Conservation (phyloP, 2,329 filamentous ascomycete species). For the Zarea fungicola region DNA sequence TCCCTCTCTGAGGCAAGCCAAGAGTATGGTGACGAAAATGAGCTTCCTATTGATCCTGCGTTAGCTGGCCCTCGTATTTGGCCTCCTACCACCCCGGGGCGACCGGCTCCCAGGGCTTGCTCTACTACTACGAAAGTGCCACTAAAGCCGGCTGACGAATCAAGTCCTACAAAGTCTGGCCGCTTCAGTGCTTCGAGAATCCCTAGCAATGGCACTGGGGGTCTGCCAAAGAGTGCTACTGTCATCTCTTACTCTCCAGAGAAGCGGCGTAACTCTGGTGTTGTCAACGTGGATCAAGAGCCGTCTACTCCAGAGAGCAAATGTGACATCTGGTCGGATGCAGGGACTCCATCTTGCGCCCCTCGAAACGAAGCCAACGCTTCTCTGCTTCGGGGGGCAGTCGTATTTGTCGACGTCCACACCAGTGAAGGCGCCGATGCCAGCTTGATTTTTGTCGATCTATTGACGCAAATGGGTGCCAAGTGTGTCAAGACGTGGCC, state of each 20-base stretch:
- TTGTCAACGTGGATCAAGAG: conserved; percentile 14
- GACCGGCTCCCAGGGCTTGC: conserved; percentile 41
- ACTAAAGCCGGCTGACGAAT: conserved; percentile 61
- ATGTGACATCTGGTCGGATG: conserved; percentile 47
- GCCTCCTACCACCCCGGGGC: conserved; percentile 51
- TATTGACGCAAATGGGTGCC: conserved; percentile 77
- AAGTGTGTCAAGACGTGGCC: conserved; percentile 70
- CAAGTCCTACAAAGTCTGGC: conserved; percentile 43
- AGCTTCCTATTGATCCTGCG: conserved; percentile 49
- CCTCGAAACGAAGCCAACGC: conserved; percentile 49
- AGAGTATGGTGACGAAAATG: conserved; percentile 64
- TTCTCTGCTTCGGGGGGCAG: conserved; percentile 59
- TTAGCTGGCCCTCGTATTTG: conserved; percentile 24
- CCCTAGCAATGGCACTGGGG: conserved; percentile 34
- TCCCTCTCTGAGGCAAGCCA: conserved; percentile 57
- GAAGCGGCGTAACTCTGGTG: conserved; percentile 21
- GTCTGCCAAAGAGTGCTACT: conserved; percentile 43
- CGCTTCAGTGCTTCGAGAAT: conserved; percentile 47
- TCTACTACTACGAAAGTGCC: conserved; percentile 71
- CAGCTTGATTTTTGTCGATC: conserved; percentile 73
- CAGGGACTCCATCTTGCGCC: conserved; percentile 52
- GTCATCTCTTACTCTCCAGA: conserved; percentile 51
- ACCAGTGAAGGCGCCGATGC: conserved; percentile 77
- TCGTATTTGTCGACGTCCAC: conserved; percentile 79
- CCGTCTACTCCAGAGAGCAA: conserved; percentile 32